Percentiles rank a stretch among this genome's conserved stretches.
These are phyloP conservation scores for Euphorbia corollata DNA, from an alignment of 441 rosid species.

Conservation along the genomic window DNA sequence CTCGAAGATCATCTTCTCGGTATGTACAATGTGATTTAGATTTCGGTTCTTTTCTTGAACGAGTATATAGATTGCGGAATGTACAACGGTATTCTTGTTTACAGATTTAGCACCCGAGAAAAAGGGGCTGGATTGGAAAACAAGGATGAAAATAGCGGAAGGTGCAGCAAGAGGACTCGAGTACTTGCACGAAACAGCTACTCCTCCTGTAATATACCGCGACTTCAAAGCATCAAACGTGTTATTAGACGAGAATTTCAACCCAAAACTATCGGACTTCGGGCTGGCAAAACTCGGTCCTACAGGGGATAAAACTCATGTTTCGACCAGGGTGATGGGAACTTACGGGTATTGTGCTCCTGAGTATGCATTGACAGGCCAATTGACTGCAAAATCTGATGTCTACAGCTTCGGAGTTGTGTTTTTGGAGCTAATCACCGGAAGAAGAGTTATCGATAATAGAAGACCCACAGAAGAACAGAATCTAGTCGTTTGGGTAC, in stretches of 20 bases:
- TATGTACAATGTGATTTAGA: constrained; percentile 18
- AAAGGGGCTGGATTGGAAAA: constrained; percentile 72
- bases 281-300: constrained; percentile 96
- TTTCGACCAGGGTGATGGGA: constrained; percentile 98
- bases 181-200: constrained; percentile 75
- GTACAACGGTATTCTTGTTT: background rate
- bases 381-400: constrained; percentile 72
- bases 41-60: background rate
- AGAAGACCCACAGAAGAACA: constrained; percentile 67
- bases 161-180: constrained; percentile 95
- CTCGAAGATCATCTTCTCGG: constrained; percentile 86
- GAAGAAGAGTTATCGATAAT: constrained; percentile 77
- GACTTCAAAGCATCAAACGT: constrained; percentile 90
- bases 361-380: constrained; percentile 80
- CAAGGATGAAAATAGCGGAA: constrained; percentile 71
- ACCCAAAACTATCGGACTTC: constrained; percentile 88
- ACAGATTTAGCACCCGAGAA: constrained; percentile 42
- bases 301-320: constrained; percentile 69
- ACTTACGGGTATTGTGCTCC: constrained; percentile 94
- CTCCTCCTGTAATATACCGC: constrained; percentile 87
- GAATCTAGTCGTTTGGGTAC: constrained; percentile 81
- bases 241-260: constrained; percentile 58
- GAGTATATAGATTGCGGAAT: background rate
- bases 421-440: constrained; percentile 83
- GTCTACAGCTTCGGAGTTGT: constrained; percentile 95